Evolutionary conservation across 208 protist species (phyloP).

Genomic region (Leishmania tarentolae): DNA sequence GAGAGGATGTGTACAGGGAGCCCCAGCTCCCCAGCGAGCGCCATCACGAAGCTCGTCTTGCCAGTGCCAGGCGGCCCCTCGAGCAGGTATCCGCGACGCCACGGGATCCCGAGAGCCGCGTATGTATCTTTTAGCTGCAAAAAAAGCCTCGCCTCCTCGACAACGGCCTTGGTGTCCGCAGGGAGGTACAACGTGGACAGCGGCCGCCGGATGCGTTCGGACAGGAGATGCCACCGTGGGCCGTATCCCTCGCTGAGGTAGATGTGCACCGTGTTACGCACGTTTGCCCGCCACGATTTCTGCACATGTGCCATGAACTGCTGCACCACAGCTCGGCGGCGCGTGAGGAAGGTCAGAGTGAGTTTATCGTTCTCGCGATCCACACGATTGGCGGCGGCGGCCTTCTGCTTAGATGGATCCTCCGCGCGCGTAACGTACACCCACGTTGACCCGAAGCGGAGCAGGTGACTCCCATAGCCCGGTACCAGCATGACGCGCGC

Average conservation of each 20-base stretch:
- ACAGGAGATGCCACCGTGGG: constrained; percentile 66
- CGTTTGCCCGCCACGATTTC: constrained; percentile 53
- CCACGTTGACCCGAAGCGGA: constrained; percentile 53
- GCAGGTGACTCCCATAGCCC: constrained; percentile 83
- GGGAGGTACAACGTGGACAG: constrained; percentile 81
- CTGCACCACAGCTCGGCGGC: constrained; percentile 54
- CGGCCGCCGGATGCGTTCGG: constrained; percentile 62
- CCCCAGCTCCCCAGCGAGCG: constrained; percentile 90
- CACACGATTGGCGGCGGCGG: constrained; percentile 31
- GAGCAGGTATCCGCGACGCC: constrained; percentile 94
- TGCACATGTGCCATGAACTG: constrained; percentile 62
- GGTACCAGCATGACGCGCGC: constrained; percentile 61
- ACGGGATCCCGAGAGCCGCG: constrained; percentile 91
- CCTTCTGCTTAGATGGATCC: constrained; percentile 71
- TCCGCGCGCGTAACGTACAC: constrained; percentile 74
- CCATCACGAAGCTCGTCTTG: constrained; percentile 93
- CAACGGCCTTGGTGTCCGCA: constrained; percentile 42
- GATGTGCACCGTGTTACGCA: constrained; percentile 63
- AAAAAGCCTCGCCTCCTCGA: constrained; percentile 86
- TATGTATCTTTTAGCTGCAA: constrained; percentile 84
- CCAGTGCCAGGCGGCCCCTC: constrained; percentile 94
- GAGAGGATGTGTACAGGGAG: constrained; percentile 93
- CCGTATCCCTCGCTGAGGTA: constrained; percentile 65
- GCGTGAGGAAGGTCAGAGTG: constrained; percentile 69
- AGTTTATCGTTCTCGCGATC: constrained; percentile 84